phyloP scores from a whole-genome alignment of 139 green algal genomes.

The Coelastrella sp. region DNA sequence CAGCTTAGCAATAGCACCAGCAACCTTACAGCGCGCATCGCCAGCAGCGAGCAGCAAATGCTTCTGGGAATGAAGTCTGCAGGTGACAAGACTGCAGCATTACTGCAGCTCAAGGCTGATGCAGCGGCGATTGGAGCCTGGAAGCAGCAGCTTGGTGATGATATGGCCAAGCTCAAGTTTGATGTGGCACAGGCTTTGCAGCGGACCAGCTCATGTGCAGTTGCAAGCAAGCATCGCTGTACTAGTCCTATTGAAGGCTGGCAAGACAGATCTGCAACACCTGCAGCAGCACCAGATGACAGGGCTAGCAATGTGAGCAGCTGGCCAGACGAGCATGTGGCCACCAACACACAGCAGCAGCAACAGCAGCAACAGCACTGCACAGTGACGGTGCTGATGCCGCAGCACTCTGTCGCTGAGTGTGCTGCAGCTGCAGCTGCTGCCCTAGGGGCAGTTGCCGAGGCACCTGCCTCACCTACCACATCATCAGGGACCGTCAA shows the following conservation, averaged over 20 bases:
- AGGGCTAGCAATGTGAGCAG: not conserved
- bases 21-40: not conserved
- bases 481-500: no score
- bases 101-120: slow-evolving; percentile 33
- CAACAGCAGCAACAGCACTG: not conserved
- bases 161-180: not conserved
- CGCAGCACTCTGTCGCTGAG: not conserved
- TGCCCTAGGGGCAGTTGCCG: not conserved
- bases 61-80: slow-evolving; percentile 12
- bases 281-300: not conserved
- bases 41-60: slow-evolving; percentile 4
- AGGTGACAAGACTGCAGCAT: slow-evolving; percentile 21
- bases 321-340: not conserved
- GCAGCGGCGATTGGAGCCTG: not conserved
- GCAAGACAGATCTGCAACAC: not conserved
- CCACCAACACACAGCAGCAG: not conserved
- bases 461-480: no score
- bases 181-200: not conserved
- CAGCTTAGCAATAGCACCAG: not conserved
- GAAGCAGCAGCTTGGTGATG: slow-evolving; percentile 12
- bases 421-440: not conserved
- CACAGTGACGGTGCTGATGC: not conserved
- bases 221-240: not conserved
- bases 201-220: not conserved
- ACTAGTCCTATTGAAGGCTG: not conserved